Evolutionary conservation across 805 yeast genomes (phyloP), one percentile per base, ranked within the genome.

Genomic region (Zygosaccharomyces gambellarensis): DNA sequence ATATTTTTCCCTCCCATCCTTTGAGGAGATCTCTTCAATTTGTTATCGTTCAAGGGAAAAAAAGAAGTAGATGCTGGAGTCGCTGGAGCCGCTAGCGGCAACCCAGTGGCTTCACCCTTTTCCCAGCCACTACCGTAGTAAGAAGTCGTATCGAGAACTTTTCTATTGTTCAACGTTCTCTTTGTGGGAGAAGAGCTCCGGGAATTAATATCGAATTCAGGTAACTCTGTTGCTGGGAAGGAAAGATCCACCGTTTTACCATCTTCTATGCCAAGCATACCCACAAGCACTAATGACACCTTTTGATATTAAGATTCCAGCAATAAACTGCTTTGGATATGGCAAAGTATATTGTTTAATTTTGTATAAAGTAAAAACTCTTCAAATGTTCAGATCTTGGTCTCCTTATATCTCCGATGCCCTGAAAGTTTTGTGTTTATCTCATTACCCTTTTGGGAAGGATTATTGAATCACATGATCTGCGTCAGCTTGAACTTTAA

Each of bases 171-270:
- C 29, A 51, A 39, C 5, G 54, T 51, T 46, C 54, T 45, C 45
- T 51, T 51, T n/a, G 49, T 48, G 14, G 54, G 54, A 19, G 54
- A 51, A 12, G 50, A 51, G 28, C 45, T 48, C 32, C 43, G 45
- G 4, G 54, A 51, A 29, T 41, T 48, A 23, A 47, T 45, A 14
- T 19, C 49, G 38, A 42, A 46, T 21, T 41, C 44, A n/a, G 51
- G 46, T 14, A 42, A 31, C 23, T 43, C 50, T 17, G 40, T 40
- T 11, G 23, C 41, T 27, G 45, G 47, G 45, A 42, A 41, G 22
- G 54, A 44, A 40, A 40, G 44, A 27, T 40, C 44, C 31, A 27
- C 11, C n/a, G 44, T 21, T 12, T 40, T 40, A 27, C 44, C 44
- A 40, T 40, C 44, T 7, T 40, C 31, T 27, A 40, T 30, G 23